A percentile compares a stretch with the other conserved stretches of the same genome.
phyloP scores from a whole-genome alignment of 768 basidiomycete species.

The Boletus sp. region DNA sequence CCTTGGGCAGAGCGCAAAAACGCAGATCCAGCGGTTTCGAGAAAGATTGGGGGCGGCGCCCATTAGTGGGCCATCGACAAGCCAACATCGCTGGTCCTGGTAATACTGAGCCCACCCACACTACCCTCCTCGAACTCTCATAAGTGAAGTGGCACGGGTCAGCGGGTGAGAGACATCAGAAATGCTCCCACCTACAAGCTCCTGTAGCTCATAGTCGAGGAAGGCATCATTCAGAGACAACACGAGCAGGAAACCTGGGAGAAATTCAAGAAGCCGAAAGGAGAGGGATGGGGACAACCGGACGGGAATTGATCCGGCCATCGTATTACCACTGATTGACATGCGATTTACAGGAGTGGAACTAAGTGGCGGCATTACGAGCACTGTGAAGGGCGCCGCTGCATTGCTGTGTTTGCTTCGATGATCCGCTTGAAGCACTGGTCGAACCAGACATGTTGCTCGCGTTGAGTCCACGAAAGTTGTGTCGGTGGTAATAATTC shows the following conservation, averaged over 20 bases:
- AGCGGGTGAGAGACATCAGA: conserved; percentile 83
- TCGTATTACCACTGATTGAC: conserved; percentile 13
- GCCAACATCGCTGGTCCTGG: conserved; percentile 16
- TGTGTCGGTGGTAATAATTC: too few species aligned
- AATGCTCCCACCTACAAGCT: conserved; percentile 75
- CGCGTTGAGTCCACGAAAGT: too few species aligned
- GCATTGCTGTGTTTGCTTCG: too few species aligned
- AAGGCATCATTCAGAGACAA: conserved; percentile 91
- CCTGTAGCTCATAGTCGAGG: conserved; percentile 83
- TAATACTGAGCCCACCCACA: conserved; percentile 10
- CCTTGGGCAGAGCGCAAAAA: conserved; percentile 66
- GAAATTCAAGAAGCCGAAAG: conserved; percentile 53
- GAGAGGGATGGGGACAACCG: conserved; percentile 37
- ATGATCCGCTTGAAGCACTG: too few species aligned
- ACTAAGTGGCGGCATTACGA: too few species aligned
- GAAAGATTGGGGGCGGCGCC: not conserved
- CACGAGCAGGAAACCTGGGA: conserved; percentile 84
- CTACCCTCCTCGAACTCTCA: conserved; percentile 80
- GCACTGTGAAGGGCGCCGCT: too few species aligned
- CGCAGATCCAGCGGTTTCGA: conserved; percentile 75
- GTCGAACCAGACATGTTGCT: too few species aligned
- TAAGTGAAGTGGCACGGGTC: conserved; percentile 90
- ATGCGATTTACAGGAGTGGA: conserved; percentile 11
- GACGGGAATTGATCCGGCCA: conserved; percentile 37
- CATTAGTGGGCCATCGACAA: conserved; percentile 13